These are phyloP conservation scores for Apiospora aurea DNA, from an alignment of 2,329 filamentous ascomycete species.

Conservation along the genomic window DNA sequence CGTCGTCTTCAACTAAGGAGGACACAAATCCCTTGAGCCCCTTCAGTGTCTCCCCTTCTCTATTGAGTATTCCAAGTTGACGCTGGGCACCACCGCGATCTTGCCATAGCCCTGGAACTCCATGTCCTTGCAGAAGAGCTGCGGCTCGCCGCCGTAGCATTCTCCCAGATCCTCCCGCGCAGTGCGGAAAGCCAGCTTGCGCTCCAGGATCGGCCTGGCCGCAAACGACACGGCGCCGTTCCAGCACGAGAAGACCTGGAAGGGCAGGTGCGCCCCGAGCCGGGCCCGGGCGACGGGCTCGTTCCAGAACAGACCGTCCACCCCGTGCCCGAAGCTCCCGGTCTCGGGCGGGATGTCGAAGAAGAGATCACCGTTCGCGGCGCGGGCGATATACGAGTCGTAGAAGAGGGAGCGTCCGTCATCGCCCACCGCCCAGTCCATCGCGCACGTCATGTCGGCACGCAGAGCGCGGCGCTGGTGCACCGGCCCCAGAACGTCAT, in stretches of 20 bases:
- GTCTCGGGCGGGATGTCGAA: constrained; percentile 53
- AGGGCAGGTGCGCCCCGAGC: constrained; percentile 49
- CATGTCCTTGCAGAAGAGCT: constrained; percentile 64
- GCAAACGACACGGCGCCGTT: constrained; percentile 61
- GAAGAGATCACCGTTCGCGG: constrained; percentile 60
- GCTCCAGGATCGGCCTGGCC: constrained; percentile 52
- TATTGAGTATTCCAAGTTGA: constrained; percentile 63
- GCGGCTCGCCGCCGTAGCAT: constrained; percentile 62
- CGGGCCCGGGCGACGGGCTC: constrained; percentile 45
- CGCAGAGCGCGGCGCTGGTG: constrained; percentile 53
- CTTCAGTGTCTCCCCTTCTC: constrained; percentile 54
- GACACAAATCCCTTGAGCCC: constrained; percentile 56
- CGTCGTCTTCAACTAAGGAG: constrained; percentile 41
- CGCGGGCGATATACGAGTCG: constrained; percentile 62
- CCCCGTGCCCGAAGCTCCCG: background rate
- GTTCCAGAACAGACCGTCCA: constrained; percentile 58
- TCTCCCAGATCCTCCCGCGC: constrained; percentile 46
- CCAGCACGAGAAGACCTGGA: constrained; percentile 69
- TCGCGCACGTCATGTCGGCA: constrained; percentile 62
- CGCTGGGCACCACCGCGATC: constrained; percentile 59
- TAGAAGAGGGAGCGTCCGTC: constrained; percentile 57
- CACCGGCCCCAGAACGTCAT: constrained; percentile 64
- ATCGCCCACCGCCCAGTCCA: constrained; percentile 62
- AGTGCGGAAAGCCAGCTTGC: constrained; percentile 52
- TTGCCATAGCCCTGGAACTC: constrained; percentile 57